phyloP scores from a whole-genome alignment of 495 filamentous ascomycete species.

The Hyaloscypha hepaticicola region DNA sequence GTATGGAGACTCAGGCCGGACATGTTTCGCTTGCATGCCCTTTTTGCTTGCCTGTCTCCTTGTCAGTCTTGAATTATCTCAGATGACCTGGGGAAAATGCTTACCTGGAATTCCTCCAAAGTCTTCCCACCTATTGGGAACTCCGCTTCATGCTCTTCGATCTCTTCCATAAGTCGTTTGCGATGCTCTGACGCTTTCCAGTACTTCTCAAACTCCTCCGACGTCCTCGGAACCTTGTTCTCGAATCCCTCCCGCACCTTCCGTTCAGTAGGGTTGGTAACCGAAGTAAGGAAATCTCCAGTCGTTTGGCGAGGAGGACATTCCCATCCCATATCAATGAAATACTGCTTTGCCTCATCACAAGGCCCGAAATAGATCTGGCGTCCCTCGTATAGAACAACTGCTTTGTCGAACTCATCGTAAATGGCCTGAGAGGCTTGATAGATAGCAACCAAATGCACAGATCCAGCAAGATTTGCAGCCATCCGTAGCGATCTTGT shows the following conservation, averaged over 20 bases:
- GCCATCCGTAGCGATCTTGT: constrained; percentile 46
- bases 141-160: constrained; percentile 63
- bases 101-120: constrained; percentile 59
- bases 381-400: constrained; percentile 63
- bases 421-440: constrained; percentile 42
- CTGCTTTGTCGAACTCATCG: constrained; percentile 60
- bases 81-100: not conserved
- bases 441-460: constrained; percentile 54
- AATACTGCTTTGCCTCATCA: constrained; percentile 58
- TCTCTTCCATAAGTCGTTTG: constrained; percentile 55
- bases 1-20: constrained; percentile 60
- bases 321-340: constrained; percentile 57
- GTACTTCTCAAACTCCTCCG: constrained; percentile 65
- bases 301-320: constrained; percentile 57
- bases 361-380: constrained; percentile 68
- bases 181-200: constrained; percentile 57
- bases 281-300: constrained; percentile 71
- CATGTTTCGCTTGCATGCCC: constrained; percentile 64
- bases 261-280: constrained; percentile 67
- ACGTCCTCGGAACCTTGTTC: constrained; percentile 62
- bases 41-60: constrained; percentile 49
- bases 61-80: not conserved
- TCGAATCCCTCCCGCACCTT: constrained; percentile 60
- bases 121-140: constrained; percentile 65
- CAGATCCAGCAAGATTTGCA: constrained; percentile 45